A percentile compares a stretch with the other conserved stretches of the same genome.
phyloP scores from a whole-genome alignment of 441 rosid genomes.

The Pelargonium citronellum region DNA sequence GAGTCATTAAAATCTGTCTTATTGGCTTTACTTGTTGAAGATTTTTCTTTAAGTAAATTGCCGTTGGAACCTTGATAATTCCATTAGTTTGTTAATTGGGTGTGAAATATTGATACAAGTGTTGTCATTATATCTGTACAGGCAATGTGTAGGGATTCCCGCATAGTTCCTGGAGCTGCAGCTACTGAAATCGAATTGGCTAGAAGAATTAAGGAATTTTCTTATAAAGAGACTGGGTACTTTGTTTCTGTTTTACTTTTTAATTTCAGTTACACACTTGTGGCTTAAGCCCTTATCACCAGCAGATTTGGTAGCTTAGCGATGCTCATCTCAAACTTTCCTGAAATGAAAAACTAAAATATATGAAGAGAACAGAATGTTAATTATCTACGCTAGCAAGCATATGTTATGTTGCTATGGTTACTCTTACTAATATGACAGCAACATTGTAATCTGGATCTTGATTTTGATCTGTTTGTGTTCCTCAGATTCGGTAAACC shows the following conservation, averaged over 20 bases:
- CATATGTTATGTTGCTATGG: not conserved
- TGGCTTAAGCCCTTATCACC: not conserved
- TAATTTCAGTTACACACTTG: not conserved
- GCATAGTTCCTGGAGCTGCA: slow-evolving; percentile 90
- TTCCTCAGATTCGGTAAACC: not conserved
- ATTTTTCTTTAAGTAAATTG: slow-evolving; percentile 3
- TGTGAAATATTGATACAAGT: not conserved
- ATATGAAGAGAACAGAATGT: not conserved
- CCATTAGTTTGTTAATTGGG: not conserved
- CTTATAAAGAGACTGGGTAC: slow-evolving; percentile 93
- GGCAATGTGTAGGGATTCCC: slow-evolving; percentile 99
- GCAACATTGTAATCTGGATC: not conserved
- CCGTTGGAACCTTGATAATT: not conserved
- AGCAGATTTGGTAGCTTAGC: slow-evolving; percentile 1
- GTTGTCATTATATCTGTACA: slow-evolving; percentile 26
- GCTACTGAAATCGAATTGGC: slow-evolving; percentile 99
- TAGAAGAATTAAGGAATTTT: slow-evolving; percentile 84
- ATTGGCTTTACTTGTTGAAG: not conserved
- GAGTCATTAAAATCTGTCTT: not conserved
- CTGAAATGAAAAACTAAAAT: not conserved
- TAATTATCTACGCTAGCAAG: not conserved
- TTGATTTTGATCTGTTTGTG: not conserved
- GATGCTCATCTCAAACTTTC: not conserved
- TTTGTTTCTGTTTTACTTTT: slow-evolving; percentile 10
- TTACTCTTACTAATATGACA: not conserved